Evolutionary conservation across 75 land plant genomes (phyloP), one percentile per base, ranked within the genome.

Genomic region (Picea sitchensis): DNA sequence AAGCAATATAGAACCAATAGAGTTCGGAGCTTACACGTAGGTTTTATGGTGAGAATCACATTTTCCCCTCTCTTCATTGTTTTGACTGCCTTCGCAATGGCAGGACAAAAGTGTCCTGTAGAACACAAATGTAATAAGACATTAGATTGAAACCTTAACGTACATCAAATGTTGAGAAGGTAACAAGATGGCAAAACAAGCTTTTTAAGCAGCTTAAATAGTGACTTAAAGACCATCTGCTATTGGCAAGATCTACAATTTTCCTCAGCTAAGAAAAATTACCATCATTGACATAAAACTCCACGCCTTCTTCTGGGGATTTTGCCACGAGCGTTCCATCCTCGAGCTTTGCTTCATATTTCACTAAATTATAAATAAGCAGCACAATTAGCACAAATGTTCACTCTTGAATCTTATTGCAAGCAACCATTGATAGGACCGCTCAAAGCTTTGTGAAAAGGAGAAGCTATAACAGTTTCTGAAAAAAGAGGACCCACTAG

Each of bases 31-130:
- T 78, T 84, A 89, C 91, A 87, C 75, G 76, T 14, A 30, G 91
- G 91, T 71, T 60, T 59, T 64, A 89, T 86, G 11, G 80, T 82
- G 58, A 89, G 59, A 47, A 77, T n/a, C 17, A 69, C 89, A 18
- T 80, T 82, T 79, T 89, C 91, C 21, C 84, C 91, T 68, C 61
- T 89, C 71, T 75, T 87, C 91, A 89, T 89, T n/a, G 83, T 89
- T 57, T 83, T 84, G 62, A 87, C 86, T 18, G 89, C 84, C 68
- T 79, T 79, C 59, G 72, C 77, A 61, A 89, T 81, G 68, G 91
- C 91, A 73, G 84, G 89, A 65, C 91, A 89, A 30, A 87, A 80
- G 59, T 80, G 77, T 31, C 89, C 91, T 87, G 77, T 79, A 77
- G 34, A 56, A 78, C 38, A 41, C 5, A 61, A 20, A n/a, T 57